These are phyloP conservation scores for Blastobotrys attinorum DNA, from an alignment of 805 yeast species.

Conservation along the genomic window DNA sequence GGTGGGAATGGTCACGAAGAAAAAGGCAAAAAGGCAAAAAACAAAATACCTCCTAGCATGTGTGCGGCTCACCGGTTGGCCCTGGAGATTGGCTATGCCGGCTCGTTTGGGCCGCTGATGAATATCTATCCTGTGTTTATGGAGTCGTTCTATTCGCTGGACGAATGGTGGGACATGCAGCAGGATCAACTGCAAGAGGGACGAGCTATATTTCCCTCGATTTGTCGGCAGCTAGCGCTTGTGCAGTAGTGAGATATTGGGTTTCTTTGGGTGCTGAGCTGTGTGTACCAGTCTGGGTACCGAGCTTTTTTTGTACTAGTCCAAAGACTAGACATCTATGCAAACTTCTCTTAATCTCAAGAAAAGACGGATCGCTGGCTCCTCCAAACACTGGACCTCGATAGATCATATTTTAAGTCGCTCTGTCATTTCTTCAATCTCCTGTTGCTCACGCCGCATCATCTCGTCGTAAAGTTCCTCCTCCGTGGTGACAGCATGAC, in stretches of 20 bases:
- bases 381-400: background rate
- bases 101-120: background rate
- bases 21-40: background rate
- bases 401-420: background rate
- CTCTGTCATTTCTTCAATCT: slow-evolving; percentile 3
- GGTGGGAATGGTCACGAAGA: background rate
- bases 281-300: background rate
- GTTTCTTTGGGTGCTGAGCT: no score
- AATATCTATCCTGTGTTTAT: background rate
- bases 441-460: slow-evolving; percentile 5
- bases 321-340: background rate
- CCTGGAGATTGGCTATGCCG: background rate
- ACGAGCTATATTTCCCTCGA: background rate
- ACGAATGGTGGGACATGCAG: background rate
- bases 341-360: background rate
- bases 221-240: background rate
- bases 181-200: background rate
- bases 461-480: slow-evolving; percentile 4
- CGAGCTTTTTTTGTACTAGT: background rate
- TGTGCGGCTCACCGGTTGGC: background rate
- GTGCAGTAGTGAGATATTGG: no score
- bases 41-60: background rate
- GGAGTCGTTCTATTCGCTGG: background rate
- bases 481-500: slow-evolving; percentile 3
- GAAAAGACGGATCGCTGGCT: background rate